Base-by-base conservation (phyloP, 768 basidiomycete genomes). In the Boletus tylopilopsis region DNA sequence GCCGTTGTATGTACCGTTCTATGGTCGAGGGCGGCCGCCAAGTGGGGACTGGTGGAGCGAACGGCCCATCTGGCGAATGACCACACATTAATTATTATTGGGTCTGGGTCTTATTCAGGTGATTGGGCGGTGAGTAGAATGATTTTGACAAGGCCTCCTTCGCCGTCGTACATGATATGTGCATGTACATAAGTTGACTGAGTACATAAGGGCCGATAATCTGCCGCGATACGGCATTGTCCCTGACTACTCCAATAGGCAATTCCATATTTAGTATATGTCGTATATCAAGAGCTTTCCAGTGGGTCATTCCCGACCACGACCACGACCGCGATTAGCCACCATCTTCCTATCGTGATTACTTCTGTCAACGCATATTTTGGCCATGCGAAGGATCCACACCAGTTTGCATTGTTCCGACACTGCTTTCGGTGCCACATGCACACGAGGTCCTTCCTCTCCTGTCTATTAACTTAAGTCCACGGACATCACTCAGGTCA, bases 381-480 rank as follows among this genome's bases (percentile, higher is more conserved):
- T 57, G 45, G 35, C 53, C 30, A 40, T 47, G 50, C 37, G 49
- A 55, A 45, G 41, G 63, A 64, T 60, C 56, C 56, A 56, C 53
- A 40, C 27, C 44, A 40, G 47, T 50, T 43, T 51, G 22, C 38
- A n/a, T 47, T 57, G 55, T 53, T 69, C 65, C 61, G 66, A 58
- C 59, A 63, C 59, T 42, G 61, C 49, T 50, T 64, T 59, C 13
- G 52, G 66, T 67, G 61, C 56, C 54, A 68, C 68, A 68, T 68
- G 62, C 51, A 63, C 67, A 61, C 64, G 62, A 63, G 64, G 64
- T 54, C 53, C 57, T 67, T 69, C 68, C 66, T 58, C 56, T 65
- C 63, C 59, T 59, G 61, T 65, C 56, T 47, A 67, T 67, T 67
- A 67, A 68, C 68, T 68, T 68, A 68, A 68, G 57, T 68, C 67